Base-by-base conservation (phyloP, 2,329 filamentous ascomycete species). In the Alternaria ethzedia region DNA sequence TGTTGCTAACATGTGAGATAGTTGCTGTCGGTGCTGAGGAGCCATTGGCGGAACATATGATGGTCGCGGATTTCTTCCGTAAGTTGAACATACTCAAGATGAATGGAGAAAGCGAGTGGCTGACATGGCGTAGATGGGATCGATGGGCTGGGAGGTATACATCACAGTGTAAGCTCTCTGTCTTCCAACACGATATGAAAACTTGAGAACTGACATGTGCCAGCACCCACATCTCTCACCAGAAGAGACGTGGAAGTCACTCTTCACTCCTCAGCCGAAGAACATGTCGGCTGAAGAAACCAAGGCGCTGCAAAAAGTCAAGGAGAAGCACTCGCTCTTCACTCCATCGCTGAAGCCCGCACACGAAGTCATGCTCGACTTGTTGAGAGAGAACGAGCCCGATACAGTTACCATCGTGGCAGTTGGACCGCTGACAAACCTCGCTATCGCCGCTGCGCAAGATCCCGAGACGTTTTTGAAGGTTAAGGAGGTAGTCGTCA, bases 341-440 rank as follows among this genome's bases (percentile, higher is more conserved):
- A 90, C 85, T 3, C 89, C 94, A 0, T 97, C 93, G 17, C 89
- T 89, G 71, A 82, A 83, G 6, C 88, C 89, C 1, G 89, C 94
- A 0, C 90, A 97, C 80, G 87, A 91, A 78, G 94, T 97, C 81
- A 98, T 99, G 54, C 87, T 99, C n/a, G 89, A 91, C 25, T 85
- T 97, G 51, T 86, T 99, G 20, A 86, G 86, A 59, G 91, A 96
- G 73, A 94, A 96, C 75, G 93, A 94, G 8, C 86, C 86, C 6
- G 89, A 94, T 75, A 96, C 92, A 1, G 89, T 99, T 71, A 94
- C 91, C n/a, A 92, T 99, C 75, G 89, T 97, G 41, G 92, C 92
- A 23, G 86, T 98, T 52, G 96, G 96, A 0, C 96, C 96, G 1
- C 83, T 98, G 70, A 98, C 96, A n/a, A 99, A 97, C 77, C 83